These are phyloP conservation scores for Verbena officinalis DNA, from an alignment of 257 asterid genomes.

Conservation along the genomic window DNA sequence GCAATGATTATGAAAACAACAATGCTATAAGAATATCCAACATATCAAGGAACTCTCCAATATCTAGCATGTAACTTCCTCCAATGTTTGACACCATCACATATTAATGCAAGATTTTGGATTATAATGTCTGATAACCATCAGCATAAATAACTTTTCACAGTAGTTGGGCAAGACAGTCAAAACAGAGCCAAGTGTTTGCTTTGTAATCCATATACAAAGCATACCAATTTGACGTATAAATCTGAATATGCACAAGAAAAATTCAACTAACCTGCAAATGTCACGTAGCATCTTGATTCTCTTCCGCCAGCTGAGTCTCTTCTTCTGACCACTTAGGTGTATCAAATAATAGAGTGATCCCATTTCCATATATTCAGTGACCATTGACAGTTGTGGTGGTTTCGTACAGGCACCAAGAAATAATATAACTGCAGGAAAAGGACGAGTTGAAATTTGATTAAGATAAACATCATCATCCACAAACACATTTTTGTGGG, in stretches of 20 bases:
- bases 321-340: slow-evolving; percentile 91
- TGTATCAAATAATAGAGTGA: slow-evolving; percentile 86
- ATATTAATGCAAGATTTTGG: no score
- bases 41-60: no score
- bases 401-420: slow-evolving; percentile 98
- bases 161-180: not conserved
- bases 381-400: slow-evolving; percentile 87
- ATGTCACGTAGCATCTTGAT: slow-evolving; percentile 96
- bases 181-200: not conserved
- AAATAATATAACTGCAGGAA: slow-evolving; percentile 81
- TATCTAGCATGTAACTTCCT: no score
- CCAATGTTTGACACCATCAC: no score
- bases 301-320: slow-evolving; percentile 83
- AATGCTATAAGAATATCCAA: no score
- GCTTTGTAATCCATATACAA: no score
- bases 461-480: not conserved
- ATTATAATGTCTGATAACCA: no score
- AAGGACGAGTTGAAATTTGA: slow-evolving; percentile 24
- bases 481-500: not conserved
- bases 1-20: no score
- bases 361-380: slow-evolving; percentile 99
- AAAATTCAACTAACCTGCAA: slow-evolving; percentile 71
- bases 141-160: no score
- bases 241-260: no score
- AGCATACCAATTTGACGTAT: no score